Base-by-base conservation (phyloP, 1,284 basidiomycete genomes). In the Trametes hirsuta region DNA sequence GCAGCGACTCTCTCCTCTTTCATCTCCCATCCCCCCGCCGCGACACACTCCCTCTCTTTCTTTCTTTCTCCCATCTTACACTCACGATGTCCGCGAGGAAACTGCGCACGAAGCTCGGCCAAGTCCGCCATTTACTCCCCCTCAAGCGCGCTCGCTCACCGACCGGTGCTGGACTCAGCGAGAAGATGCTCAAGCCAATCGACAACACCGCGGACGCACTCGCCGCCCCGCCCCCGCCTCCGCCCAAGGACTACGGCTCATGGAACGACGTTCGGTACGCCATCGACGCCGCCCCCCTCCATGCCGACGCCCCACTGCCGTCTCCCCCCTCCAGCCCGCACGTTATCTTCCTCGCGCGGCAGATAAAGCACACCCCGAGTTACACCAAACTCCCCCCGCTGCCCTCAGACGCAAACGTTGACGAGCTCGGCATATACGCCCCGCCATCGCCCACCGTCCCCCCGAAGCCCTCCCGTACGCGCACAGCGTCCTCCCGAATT, bases 21-120 rank as follows among this genome's bases (percentile, higher is more conserved):
- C 55, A 34, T 55, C 53, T 56, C 45, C 14, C 44, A 35, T 21
- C 41, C 22, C 18, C 25, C 37, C 42, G 36, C 47, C 36, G 47
- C 49, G 52, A 36, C 53, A 52, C 53, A 12, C 10, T 47, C 53
- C 35, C 15, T 53, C 18, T 21, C 34, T 56, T 41, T 36, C 40
- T 46, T 36, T 55, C 21, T 46, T 25, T 11, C 24, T 6, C 35
- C 18, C 36, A 15, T 8, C 12, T 40, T 47, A 44, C 25, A 37
- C 18, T 10, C 44, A 56, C 47, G 49, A 68, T 68, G 67, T 60
- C 67, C 3, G 47, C 66, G 3, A 58, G 53, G 52, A 69, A 69
- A 53, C 59, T 68, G 41, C 64, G 68, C 34, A 63, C 68, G 12
- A 69, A 68, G 52, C 41, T 69, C 52, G 66, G 64, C 36, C 66